Conservation (phyloP, 768 basidiomycete genomes). For the Amanita muscaria region DNA sequence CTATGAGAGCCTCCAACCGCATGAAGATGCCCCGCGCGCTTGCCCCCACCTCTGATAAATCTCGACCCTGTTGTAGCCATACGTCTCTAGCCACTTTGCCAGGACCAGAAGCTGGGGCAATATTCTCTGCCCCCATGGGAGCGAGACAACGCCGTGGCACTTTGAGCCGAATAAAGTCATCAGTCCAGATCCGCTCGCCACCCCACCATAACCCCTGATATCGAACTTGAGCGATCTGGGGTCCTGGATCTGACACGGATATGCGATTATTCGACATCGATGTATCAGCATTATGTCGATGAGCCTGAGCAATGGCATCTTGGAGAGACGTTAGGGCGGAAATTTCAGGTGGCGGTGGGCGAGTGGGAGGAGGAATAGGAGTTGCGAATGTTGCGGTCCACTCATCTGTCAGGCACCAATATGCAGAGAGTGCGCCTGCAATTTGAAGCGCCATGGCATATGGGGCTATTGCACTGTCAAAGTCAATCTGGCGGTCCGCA, state of each 20-base stretch:
- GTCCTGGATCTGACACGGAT: constrained; percentile 1
- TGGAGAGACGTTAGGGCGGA: constrained; percentile 24
- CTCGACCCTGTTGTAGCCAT: constrained; percentile 16
- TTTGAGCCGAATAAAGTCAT: constrained; percentile 77
- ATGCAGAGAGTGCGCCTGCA: constrained; percentile 49
- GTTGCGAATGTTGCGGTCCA: constrained; percentile 44
- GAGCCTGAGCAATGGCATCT: constrained; percentile 37
- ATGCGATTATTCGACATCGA: background rate
- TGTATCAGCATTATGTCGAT: constrained; percentile 29
- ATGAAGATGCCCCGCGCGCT: constrained; percentile 62
- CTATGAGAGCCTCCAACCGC: constrained; percentile 55
- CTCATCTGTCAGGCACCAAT: constrained; percentile 68
- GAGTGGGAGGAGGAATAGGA: constrained; percentile 20
- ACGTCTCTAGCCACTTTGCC: constrained; percentile 24
- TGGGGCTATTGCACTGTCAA: constrained; percentile 48
- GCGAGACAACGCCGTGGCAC: constrained; percentile 58
- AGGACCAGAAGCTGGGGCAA: constrained; percentile 56
- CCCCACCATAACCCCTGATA: constrained; percentile 90
- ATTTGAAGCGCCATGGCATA: constrained; percentile 69
- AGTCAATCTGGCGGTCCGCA: constrained; percentile 25
- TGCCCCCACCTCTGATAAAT: constrained; percentile 37
- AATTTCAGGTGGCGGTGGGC: constrained; percentile 9
- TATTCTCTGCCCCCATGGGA: constrained; percentile 50
- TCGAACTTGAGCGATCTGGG: constrained; percentile 34
- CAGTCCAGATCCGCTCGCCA: constrained; percentile 79